These are phyloP conservation scores for Candida morakotiae DNA, from an alignment of 805 yeast species.

Conservation along the genomic window DNA sequence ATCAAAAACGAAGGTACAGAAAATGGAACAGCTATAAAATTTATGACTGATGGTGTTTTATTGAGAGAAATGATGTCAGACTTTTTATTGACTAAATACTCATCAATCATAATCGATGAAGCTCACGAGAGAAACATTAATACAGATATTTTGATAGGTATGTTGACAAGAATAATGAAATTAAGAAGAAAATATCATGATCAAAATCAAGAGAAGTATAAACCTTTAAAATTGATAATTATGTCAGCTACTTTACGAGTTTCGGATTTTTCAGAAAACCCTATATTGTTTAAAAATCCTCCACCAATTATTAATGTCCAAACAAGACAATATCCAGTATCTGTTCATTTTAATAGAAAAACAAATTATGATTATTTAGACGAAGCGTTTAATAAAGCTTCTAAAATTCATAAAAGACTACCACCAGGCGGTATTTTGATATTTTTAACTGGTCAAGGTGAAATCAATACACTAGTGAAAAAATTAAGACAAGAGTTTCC, in stretches of 20 bases:
- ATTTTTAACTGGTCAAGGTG: slow-evolving; percentile 93
- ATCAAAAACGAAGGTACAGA: slow-evolving; percentile 45
- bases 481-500: slow-evolving; percentile 68
- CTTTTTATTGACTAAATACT: slow-evolving; percentile 73
- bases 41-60: slow-evolving; percentile 94
- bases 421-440: slow-evolving; percentile 94
- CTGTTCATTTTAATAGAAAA: slow-evolving; percentile 80
- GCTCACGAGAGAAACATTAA: slow-evolving; percentile 97
- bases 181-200: slow-evolving; percentile 55
- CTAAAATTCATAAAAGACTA: slow-evolving; percentile 77
- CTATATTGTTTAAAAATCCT: slow-evolving; percentile 55
- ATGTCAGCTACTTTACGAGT: slow-evolving; percentile 98
- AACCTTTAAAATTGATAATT: slow-evolving; percentile 75
- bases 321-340: slow-evolving; percentile 92
- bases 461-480: slow-evolving; percentile 74
- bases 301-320: slow-evolving; percentile 91
- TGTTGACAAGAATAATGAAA: slow-evolving; percentile 80
- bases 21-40: slow-evolving; percentile 65
- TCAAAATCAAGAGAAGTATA: slow-evolving; percentile 43
- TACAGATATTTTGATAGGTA: slow-evolving; percentile 93
- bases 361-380: slow-evolving; percentile 78
- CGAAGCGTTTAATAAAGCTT: slow-evolving; percentile 79
- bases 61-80: slow-evolving; percentile 91
- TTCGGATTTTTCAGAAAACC: slow-evolving; percentile 85
- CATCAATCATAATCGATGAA: slow-evolving; percentile 88